A percentile compares a stretch with the other conserved stretches of the same genome.
Conservation (phyloP, 73 alveolate species). For the Effrenium voratum region DNA sequence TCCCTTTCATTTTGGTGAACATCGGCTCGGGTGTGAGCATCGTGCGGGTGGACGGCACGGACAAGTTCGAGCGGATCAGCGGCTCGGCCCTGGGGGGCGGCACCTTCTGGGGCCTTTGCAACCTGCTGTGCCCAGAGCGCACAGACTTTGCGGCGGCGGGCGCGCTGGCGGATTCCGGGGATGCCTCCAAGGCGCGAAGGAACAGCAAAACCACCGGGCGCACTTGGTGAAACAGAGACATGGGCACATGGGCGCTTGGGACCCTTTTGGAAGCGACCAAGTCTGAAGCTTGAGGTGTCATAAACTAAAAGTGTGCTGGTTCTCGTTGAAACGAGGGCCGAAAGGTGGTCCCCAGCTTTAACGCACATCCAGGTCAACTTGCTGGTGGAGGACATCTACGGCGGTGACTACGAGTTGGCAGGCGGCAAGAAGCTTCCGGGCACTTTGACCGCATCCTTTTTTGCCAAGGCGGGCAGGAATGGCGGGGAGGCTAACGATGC, state of each 20-base stretch:
- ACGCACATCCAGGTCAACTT: too few relatives aligned
- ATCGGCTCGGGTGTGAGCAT: slow-evolving; percentile 99
- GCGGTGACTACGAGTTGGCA: slow-evolving; percentile 93
- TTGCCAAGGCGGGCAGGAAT: slow-evolving; percentile 97
- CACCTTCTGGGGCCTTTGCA: slow-evolving; percentile 97
- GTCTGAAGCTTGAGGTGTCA: too few relatives aligned
- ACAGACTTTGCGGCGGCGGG: slow-evolving; percentile 76
- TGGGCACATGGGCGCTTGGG: too few relatives aligned
- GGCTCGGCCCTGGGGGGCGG: slow-evolving; percentile 99
- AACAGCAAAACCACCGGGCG: too few relatives aligned
- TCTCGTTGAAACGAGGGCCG: slow-evolving; percentile 95
- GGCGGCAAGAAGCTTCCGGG: slow-evolving; percentile 94
- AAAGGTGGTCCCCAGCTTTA: slow-evolving; percentile 96
- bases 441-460: slow-evolving; percentile 96
- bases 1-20: slow-evolving; percentile 97
- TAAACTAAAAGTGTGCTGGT: too few relatives aligned
- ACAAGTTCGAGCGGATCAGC: slow-evolving; percentile 96
- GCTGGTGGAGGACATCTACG: slow-evolving; percentile 96
- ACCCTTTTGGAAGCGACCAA: too few relatives aligned
- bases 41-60: slow-evolving; percentile 96
- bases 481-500: slow-evolving; percentile 94
- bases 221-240: too few relatives aligned
- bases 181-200: slow-evolving; percentile 35
- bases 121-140: slow-evolving; percentile 95
- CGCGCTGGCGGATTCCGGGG: slow-evolving; percentile 48